Evolutionary conservation across 345 rosid genomes (phyloP).

Genomic region (Melaleuca alternifolia): DNA sequence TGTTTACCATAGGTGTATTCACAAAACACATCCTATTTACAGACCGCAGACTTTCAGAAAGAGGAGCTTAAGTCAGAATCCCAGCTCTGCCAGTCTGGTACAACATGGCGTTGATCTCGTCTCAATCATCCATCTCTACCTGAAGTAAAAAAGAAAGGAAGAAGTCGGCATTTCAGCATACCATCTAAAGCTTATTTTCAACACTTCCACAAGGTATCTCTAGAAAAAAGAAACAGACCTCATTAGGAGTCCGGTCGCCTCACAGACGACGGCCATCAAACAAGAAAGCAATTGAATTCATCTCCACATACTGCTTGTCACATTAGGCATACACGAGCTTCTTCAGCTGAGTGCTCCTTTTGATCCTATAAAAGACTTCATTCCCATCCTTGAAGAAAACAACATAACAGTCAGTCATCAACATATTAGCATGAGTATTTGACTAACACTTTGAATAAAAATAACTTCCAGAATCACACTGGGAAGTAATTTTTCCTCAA

Average conservation of each 20-base stretch:
- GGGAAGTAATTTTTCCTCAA: neutral
- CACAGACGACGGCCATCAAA: conserved; percentile 87
- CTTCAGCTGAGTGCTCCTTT: conserved; percentile 77
- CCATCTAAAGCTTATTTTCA: neutral
- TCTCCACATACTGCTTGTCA: conserved; percentile 68
- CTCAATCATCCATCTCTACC: conserved; percentile 88
- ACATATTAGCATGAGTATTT: neutral
- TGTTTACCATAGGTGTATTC: no score
- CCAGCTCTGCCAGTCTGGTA: conserved; percentile 61
- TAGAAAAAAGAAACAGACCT: conserved; percentile 24
- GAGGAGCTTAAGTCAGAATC: neutral
- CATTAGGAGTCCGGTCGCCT: conserved; percentile 76
- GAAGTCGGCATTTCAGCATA: neutral
- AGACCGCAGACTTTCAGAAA: neutral
- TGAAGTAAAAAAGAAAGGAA: conserved; percentile 10
- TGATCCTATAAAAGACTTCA: conserved; percentile 79
- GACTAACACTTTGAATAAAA: neutral
- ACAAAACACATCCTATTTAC: no score
- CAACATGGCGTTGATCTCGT: conserved; percentile 82
- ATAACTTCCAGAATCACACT: neutral
- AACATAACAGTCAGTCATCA: neutral
- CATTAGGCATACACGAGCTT: conserved; percentile 89
- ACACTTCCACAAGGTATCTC: neutral
- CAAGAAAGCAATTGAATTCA: conserved; percentile 71
- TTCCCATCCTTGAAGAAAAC: conserved; percentile 51